Evolutionary conservation across 371 early-diverging fungal genomes (phyloP), one percentile per base, ranked within the genome.

Genomic region (Rhizopus arrhizus): DNA sequence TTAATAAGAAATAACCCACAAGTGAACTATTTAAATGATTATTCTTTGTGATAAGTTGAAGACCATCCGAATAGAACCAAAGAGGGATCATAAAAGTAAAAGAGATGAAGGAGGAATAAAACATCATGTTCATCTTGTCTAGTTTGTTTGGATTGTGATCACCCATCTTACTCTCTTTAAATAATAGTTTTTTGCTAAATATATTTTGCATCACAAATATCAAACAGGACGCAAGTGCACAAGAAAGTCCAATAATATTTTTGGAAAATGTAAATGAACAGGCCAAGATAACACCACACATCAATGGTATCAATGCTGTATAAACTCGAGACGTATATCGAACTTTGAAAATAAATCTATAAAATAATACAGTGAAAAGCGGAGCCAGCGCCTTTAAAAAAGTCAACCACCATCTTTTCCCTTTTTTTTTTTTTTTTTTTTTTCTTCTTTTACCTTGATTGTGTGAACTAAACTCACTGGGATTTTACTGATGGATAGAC

Each of bases 381-480:
- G 95, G 95, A 13, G 93, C 89, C 3, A 93, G 68, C 16, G 92
- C 92, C 92, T 93, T 22, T 22, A 22, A 22, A 22, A 22, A 22
- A 22, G 22, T 22, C 22, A 22, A 22, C 22, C 2, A 22, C 22
- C 22, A 22, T 22, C 22, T 22, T 22, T 64, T 28, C 40, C 6
- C 16, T 15, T 55, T 7, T 43, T 38, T 38, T 12, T 5, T 45
- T 35, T 8, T 42, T 45, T 1, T 43, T 38, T 40, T 43, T 48
- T 42, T 40, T 41, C 10, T 46, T 16, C 9, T 11, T 53, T 72
- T 78, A 91, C 92, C 87, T 95, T 95, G 67, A 95, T 89, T 5
- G 95, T 94, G 65, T 95, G 94, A 5, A 93, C 91, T 56, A 94
- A 82, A 60, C 89, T 88, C 10, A 95, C 89, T 22, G 94, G 88